Conservation (phyloP, 2,329 filamentous ascomycete genomes). For the Penicillium aurantiogriseum region DNA sequence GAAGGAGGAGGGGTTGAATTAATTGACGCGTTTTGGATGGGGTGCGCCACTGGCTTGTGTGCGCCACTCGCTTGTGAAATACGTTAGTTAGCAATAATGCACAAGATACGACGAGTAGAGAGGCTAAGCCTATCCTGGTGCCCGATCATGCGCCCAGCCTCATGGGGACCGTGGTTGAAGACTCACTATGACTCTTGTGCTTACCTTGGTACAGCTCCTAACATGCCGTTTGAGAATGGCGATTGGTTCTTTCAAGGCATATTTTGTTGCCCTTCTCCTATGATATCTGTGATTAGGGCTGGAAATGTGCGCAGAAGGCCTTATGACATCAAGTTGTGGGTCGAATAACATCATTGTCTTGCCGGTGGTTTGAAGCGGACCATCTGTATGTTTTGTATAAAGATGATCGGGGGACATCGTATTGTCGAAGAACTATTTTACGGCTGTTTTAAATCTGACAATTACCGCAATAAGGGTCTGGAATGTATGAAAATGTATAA, state of each 20-base stretch:
- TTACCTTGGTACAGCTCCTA: background rate
- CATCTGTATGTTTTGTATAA: background rate
- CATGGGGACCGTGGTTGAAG: background rate
- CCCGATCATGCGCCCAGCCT: conserved; percentile 6
- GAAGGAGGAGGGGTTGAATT: no score
- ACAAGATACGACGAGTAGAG: no score
- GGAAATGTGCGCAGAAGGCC: background rate
- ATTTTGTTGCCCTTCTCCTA: background rate
- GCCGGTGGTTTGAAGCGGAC: background rate
- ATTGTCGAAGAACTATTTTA: background rate
- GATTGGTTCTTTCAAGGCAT: background rate
- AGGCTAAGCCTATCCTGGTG: conserved; percentile 8
- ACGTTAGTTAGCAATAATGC: no score
- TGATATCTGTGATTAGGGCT: conserved; percentile 9
- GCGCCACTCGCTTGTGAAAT: no score
- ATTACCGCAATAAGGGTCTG: background rate
- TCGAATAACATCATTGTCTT: conserved; percentile 1
- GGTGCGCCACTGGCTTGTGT: no score
- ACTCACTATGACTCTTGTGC: conserved; percentile 2
- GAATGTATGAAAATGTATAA: background rate
- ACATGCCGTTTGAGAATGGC: background rate
- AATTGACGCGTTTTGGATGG: no score
- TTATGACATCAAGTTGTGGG: conserved; percentile 13
- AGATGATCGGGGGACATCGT: background rate
- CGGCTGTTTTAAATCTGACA: background rate